These are phyloP conservation scores for Suhomyces xylopsoci DNA, from an alignment of 805 yeast genomes.

Conservation along the genomic window DNA sequence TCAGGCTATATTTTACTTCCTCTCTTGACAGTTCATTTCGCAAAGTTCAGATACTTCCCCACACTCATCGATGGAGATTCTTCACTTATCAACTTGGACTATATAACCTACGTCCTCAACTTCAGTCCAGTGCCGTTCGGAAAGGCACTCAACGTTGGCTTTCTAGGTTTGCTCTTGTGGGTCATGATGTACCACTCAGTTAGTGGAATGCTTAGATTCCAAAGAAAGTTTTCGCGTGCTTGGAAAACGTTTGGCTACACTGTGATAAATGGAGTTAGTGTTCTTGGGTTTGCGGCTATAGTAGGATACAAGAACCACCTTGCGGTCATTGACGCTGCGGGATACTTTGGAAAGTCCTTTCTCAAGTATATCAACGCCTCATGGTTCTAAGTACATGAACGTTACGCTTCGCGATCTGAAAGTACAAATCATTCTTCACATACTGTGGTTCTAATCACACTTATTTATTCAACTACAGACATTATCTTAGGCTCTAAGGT, in stretches of 20 bases:
- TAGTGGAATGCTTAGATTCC: slow-evolving; percentile 51
- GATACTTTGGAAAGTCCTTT: slow-evolving; percentile 30
- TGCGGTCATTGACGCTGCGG: slow-evolving; percentile 16
- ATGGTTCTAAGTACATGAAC: neutral
- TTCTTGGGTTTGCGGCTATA: slow-evolving; percentile 38
- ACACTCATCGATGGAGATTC: slow-evolving; percentile 62
- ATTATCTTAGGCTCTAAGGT: neutral
- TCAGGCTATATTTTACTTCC: slow-evolving; percentile 57
- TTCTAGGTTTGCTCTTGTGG: slow-evolving; percentile 33
- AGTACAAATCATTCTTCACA: no score
- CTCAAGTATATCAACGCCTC: slow-evolving; percentile 21
- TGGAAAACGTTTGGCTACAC: slow-evolving; percentile 47
- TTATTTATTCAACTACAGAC: no score
- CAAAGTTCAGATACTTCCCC: slow-evolving; percentile 50
- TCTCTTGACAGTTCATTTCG: slow-evolving; percentile 44
- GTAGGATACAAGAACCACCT: slow-evolving; percentile 18
- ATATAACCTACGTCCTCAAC: slow-evolving; percentile 36
- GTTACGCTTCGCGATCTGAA: no score
- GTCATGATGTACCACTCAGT: slow-evolving; percentile 51
- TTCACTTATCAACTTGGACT: slow-evolving; percentile 51
- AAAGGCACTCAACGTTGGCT: slow-evolving; percentile 23
- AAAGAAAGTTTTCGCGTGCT: slow-evolving; percentile 34
- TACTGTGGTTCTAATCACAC: no score
- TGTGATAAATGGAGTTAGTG: slow-evolving; percentile 33
- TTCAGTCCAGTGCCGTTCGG: slow-evolving; percentile 17